A percentile compares a stretch with the other conserved stretches of the same genome.
phyloP scores from a whole-genome alignment of 1,284 basidiomycete species.

The Fomes fomentarius region DNA sequence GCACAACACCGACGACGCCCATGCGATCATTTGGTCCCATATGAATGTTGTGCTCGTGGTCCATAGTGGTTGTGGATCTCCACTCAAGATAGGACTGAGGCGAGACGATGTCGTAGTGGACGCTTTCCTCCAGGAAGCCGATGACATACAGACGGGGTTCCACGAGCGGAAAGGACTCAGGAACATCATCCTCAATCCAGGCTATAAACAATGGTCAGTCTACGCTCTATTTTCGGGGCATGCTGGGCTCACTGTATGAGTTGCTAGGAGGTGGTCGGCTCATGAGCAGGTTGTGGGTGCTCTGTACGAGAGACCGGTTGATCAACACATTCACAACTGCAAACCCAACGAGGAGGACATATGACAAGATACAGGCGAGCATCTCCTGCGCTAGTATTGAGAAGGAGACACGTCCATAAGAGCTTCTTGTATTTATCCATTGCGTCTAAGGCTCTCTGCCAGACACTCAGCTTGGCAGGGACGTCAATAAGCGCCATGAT shows the following conservation, averaged over 20 bases:
- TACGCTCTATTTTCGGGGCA: neutral
- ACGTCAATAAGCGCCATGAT: too few relatives aligned
- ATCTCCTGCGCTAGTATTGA: too few relatives aligned
- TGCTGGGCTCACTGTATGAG: neutral
- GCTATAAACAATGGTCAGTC: neutral
- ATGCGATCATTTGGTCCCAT: slow-evolving; percentile 35
- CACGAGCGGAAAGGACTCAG: slow-evolving; percentile 6
- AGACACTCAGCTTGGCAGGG: too few relatives aligned
- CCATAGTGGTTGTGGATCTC: slow-evolving; percentile 31
- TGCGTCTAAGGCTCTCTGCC: too few relatives aligned
- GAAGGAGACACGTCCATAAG: too few relatives aligned
- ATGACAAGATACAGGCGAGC: too few relatives aligned
- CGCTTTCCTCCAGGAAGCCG: slow-evolving; percentile 19
- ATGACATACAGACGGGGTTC: slow-evolving; percentile 6
- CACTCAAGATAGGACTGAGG: slow-evolving; percentile 31
- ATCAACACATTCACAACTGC: too few relatives aligned
- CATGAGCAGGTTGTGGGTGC: too few relatives aligned
- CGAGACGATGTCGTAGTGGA: slow-evolving; percentile 27
- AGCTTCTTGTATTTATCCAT: too few relatives aligned
- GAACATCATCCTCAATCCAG: slow-evolving; percentile 19
- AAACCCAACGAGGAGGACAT: too few relatives aligned
- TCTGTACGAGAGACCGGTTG: too few relatives aligned
- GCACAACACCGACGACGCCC: slow-evolving; percentile 39
- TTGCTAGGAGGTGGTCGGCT: too few relatives aligned
- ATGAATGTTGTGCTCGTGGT: slow-evolving; percentile 33